A percentile compares a stretch with the other conserved stretches of the same genome.
These are phyloP conservation scores for Adansonia rubrostipa DNA, from an alignment of 441 rosid species.

Conservation along the genomic window DNA sequence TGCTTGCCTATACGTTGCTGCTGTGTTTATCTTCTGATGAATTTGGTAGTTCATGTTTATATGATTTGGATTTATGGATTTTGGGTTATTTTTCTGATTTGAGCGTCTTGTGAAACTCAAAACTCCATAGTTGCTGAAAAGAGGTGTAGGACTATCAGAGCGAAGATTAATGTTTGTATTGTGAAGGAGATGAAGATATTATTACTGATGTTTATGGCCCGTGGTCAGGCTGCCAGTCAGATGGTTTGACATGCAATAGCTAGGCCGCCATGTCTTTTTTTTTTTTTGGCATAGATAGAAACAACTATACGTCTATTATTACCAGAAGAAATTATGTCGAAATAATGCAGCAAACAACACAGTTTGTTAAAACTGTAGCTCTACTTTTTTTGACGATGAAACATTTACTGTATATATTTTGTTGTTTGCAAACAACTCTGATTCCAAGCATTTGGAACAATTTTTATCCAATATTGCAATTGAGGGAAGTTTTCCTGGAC, in stretches of 20 bases:
- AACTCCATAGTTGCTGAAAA: constrained; percentile 5
- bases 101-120: constrained; percentile 12
- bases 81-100: background rate
- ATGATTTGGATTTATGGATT: constrained; percentile 26
- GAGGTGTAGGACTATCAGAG: background rate
- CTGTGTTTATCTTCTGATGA: constrained; percentile 24
- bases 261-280: background rate
- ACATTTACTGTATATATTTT: constrained; percentile 9
- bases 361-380: background rate
- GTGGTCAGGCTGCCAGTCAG: background rate
- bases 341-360: constrained; percentile 2
- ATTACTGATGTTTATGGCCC: constrained; percentile 4
- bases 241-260: background rate
- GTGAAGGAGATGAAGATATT: background rate
- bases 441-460: constrained; percentile 28
- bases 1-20: constrained; percentile 20
- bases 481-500: constrained; percentile 32
- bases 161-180: background rate
- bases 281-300: background rate
- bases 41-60: constrained; percentile 15
- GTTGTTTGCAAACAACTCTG: constrained; percentile 22
- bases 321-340: background rate
- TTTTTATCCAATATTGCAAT: constrained; percentile 23
- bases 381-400: background rate
- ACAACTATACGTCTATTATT: background rate